Conservation (phyloP, 768 basidiomycete genomes). For the Dendrothele bispora region DNA sequence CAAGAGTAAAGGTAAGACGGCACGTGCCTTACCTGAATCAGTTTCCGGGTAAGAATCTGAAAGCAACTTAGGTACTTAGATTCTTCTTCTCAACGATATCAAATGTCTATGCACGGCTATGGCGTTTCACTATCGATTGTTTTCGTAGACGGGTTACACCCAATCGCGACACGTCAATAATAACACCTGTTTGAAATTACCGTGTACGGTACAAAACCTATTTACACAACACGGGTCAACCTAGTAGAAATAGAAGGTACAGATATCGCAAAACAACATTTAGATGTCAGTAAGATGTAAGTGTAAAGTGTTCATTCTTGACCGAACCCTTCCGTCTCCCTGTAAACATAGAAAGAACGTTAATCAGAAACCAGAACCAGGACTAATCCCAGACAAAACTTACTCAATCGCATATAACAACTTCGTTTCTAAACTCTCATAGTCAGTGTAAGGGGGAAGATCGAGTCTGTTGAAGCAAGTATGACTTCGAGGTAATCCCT, state of each 20-base stretch:
- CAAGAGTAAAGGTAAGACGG: too few species aligned
- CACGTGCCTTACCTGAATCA: too few species aligned
- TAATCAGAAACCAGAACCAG: background rate
- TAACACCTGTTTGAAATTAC: too few species aligned
- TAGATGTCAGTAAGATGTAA: conserved; percentile 3
- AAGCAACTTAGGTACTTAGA: too few species aligned
- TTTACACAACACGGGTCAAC: background rate
- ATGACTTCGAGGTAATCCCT: conserved; percentile 84
- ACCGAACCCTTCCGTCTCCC: conserved; percentile 79
- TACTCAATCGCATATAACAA: conserved; percentile 83
- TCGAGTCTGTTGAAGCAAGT: conserved; percentile 94
- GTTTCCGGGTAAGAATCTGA: too few species aligned
- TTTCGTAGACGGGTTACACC: too few species aligned
- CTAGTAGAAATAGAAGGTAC: background rate
- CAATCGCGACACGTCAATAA: too few species aligned
- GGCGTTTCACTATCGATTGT: too few species aligned
- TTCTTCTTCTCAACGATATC: too few species aligned
- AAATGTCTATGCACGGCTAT: too few species aligned
- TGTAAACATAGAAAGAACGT: conserved; percentile 26
- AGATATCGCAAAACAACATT: background rate
- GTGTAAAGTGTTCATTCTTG: conserved; percentile 54
- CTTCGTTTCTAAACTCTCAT: conserved; percentile 84
- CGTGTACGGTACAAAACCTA: conserved; percentile 1
- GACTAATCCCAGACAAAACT: conserved; percentile 26
- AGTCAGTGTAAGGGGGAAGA: conserved; percentile 86